Percentiles rank a stretch among this genome's conserved stretches.
phyloP scores from a whole-genome alignment of 2,329 filamentous ascomycete genomes.

The Sporothrix variecibatus region DNA sequence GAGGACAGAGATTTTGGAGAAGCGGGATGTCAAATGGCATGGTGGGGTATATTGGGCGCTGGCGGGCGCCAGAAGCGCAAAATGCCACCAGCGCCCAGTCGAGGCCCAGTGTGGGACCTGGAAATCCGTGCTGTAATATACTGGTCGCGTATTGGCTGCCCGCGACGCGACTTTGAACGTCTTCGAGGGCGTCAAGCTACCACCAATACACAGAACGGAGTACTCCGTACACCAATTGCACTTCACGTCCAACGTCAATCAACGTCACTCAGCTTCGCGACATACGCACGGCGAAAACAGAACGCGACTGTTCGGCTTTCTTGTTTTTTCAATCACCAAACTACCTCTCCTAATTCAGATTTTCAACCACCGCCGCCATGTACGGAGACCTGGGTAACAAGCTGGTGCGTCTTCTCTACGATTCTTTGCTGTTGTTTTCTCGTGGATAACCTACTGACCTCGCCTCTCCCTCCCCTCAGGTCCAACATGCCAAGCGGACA shows the following conservation, averaged over 20 bases:
- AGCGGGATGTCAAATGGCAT: not conserved
- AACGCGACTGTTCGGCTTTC: not conserved
- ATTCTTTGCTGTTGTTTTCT: not conserved
- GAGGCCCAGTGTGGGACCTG: not conserved
- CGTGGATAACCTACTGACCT: not conserved
- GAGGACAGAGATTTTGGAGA: not conserved
- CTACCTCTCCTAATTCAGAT: not conserved
- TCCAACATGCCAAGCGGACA: conserved; percentile 93
- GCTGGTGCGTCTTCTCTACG: conserved; percentile 56
- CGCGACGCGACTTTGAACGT: conserved; percentile 6
- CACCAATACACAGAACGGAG: no score
- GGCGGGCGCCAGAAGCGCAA: not conserved
- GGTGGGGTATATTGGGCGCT: conserved; percentile 8
- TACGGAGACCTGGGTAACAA: conserved; percentile 88
- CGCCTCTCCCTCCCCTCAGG: conserved; percentile 51
- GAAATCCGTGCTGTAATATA: not conserved
- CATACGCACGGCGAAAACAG: not conserved
- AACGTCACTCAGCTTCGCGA: not conserved
- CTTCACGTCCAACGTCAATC: not conserved
- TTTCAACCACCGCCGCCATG: conserved; percentile 52
- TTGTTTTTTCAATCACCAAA: not conserved
- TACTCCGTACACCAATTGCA: no score
- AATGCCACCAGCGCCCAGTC: not conserved
- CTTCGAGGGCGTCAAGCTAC: not conserved
- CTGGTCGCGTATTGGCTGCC: conserved; percentile 17